Evolutionary conservation across 352 stramenopile species (phyloP), one percentile per base, ranked within the genome.

Genomic region (Aphanomyces euteiches): DNA sequence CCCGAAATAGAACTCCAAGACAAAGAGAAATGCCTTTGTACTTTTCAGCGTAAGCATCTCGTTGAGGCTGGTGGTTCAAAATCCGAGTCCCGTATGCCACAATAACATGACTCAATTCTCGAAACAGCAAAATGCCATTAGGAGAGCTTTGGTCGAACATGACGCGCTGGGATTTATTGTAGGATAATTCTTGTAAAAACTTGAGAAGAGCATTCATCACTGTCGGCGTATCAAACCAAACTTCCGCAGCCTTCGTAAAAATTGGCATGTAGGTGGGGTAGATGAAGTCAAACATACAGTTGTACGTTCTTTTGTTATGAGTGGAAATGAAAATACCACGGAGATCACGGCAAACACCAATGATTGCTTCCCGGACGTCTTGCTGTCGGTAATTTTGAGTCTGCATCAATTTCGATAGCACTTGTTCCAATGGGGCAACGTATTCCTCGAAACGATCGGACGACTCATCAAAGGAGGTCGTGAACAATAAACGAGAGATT

Each of bases 51-150:
- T 99, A 99, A 64, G 98, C 85, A 50, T 69, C 64, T 15, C 59
- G 59, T 8, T 43, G 59, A 10, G n/a, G 15, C 5, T 17, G 19
- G 59, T 56, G 41, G 69, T 90, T 91, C 41, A 97, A 78, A 34
- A 95, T 74, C 74, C 90, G 85, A 50, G 84, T 85, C 45, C 96
- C 97, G 79, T 98, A 99, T 41, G 95, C 92, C 68, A 98, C 96
- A 21, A 99, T 84, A 36, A 98, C 93, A 73, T 96, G 93, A 75
- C 93, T 98, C 15, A 97, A 90, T 65, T 97, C 90, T 8, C 96
- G 91, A 75, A 99, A 99, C 7, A 99, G 84, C 66, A 99, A 77
- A 69, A 99, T 99, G 15, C 97, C 97, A 76, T 98, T 99, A 7
- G 96, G 93, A 67, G 89, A 98, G 74, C 91, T 98, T 75, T 98